Evolutionary conservation across 768 basidiomycete genomes (phyloP), one percentile per base, ranked within the genome.

Genomic region (Calocybe gangraenosa): DNA sequence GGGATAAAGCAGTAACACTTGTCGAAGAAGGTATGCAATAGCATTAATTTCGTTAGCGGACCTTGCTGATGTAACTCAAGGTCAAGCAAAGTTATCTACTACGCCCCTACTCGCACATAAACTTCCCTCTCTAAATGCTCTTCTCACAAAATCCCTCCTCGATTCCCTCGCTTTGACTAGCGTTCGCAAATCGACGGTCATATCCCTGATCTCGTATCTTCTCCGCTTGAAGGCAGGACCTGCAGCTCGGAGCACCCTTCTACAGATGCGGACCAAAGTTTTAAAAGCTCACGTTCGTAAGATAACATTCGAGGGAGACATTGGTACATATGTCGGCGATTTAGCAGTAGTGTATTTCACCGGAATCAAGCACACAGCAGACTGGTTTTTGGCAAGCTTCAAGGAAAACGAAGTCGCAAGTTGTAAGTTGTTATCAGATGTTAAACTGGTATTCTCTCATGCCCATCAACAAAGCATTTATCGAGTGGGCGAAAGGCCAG

Each of bases 351-450:
- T 98, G 0, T 81, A 85, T 47, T 98, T 98, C 57, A 96, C 93
- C 0, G 84, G 90, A 1, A 87, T 99, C 61, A 94, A 96, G 61
- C 92, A 98, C 59, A 96, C 94, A 1, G 91, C 91, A 11, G 95
- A 99, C 65, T 99, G 96, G 96, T 99, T 91, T 64, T 71, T 97
- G 54, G 84, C 87, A 0, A 93, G 92, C 46, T 99, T 96, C 66
- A 89, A 86, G 63, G 96, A 97, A 64, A 93, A 96, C 59, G 84
- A 92, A 53, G 89, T 90, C 50, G 87, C 95, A 0, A 94, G 92
- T 47, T 79, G 95, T 95, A 55, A 51, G 90, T 38, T 37, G 19
- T 22, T n/a, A 34, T 7, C 34, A 6, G 5, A 5, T 35, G 34
- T n/a, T n/a, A n/a, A n/a, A n/a, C 17, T 5, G 6, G 14, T 6